Evolutionary conservation across 805 yeast species (phyloP).

Genomic region (Candida fluviatilis): DNA sequence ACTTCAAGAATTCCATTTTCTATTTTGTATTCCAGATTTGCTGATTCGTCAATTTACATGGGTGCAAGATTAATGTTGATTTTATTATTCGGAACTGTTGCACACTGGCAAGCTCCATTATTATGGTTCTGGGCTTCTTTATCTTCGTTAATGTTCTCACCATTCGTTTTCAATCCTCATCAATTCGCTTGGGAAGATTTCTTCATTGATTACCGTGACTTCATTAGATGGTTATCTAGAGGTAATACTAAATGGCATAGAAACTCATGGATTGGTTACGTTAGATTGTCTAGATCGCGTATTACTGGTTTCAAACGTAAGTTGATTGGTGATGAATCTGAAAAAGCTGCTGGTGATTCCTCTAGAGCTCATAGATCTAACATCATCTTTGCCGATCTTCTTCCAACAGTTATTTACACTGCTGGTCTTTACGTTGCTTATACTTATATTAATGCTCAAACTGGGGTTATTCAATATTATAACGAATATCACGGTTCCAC

Average conservation of each 20-base stretch:
- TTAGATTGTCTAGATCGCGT: conserved; percentile 76
- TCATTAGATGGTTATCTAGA: conserved; percentile 85
- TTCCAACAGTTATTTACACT: conserved; percentile 68
- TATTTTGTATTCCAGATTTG: conserved; percentile 63
- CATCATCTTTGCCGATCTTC: conserved; percentile 72
- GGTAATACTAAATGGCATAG: conserved; percentile 88
- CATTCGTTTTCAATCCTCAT: conserved; percentile 95
- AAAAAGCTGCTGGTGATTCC: conserved; percentile 63
- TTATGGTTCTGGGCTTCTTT: conserved; percentile 97
- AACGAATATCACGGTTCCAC: conserved; percentile 27
- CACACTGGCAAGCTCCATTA: conserved; percentile 89
- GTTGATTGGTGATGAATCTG: conserved; percentile 62
- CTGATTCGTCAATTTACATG: conserved; percentile 77
- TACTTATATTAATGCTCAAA: conserved; percentile 80
- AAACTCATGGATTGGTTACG: conserved; percentile 85
- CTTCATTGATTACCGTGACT: conserved; percentile 94
- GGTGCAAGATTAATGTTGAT: conserved; percentile 76
- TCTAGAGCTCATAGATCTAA: conserved; percentile 77
- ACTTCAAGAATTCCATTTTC: conserved; percentile 66
- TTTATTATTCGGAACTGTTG: conserved; percentile 66
- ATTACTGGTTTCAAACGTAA: conserved; percentile 88
- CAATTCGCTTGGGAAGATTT: conserved; percentile 96
- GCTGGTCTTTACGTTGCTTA: conserved; percentile 71
- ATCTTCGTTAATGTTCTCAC: conserved; percentile 83
- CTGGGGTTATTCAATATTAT: conserved; percentile 58